Conservation (phyloP, 805 yeast genomes). For the Vanderwaltozyma verrucispora region DNA sequence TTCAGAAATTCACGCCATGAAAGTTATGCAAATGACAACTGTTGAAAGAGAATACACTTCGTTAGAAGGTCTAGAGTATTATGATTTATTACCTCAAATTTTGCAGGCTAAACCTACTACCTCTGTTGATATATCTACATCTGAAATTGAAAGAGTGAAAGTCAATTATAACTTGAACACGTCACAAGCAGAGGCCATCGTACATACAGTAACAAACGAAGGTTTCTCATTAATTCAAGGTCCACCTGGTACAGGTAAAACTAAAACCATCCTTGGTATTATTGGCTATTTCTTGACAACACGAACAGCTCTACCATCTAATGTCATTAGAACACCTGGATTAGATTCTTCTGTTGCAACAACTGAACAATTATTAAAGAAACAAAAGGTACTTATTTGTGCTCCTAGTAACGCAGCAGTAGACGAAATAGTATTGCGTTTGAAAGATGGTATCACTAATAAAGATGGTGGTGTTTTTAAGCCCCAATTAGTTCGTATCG, state of each 20-base stretch:
- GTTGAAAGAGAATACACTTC: conserved; percentile 89
- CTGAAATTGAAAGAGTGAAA: conserved; percentile 35
- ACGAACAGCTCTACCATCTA: conserved; percentile 15
- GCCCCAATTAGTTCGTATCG: conserved; percentile 76
- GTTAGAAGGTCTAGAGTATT: conserved; percentile 68
- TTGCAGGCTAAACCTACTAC: conserved; percentile 50
- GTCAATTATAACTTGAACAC: conserved; percentile 53
- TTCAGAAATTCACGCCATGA: conserved; percentile 53
- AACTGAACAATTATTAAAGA: conserved; percentile 21
- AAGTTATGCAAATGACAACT: conserved; percentile 79
- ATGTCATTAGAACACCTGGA: conserved; percentile 27
- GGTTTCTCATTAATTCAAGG: conserved; percentile 95
- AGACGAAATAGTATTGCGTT: conserved; percentile 81
- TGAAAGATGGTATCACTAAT: conserved; percentile 58
- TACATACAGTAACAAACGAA: conserved; percentile 50
- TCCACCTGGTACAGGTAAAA: conserved; percentile 99
- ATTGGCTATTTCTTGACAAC: conserved; percentile 63
- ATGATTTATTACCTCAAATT: conserved; percentile 62
- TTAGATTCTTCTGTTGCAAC: conserved; percentile 9
- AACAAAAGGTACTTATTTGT: conserved; percentile 68
- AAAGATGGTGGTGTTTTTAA: conserved; percentile 41
- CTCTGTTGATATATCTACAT: conserved; percentile 17
- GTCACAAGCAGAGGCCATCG: conserved; percentile 87
- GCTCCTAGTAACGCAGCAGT: conserved; percentile 99
- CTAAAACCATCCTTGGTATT: conserved; percentile 90